Evolutionary conservation across 345 rosid genomes (phyloP), one percentile per base, ranked within the genome.

Genomic region (Aquilaria sinensis): DNA sequence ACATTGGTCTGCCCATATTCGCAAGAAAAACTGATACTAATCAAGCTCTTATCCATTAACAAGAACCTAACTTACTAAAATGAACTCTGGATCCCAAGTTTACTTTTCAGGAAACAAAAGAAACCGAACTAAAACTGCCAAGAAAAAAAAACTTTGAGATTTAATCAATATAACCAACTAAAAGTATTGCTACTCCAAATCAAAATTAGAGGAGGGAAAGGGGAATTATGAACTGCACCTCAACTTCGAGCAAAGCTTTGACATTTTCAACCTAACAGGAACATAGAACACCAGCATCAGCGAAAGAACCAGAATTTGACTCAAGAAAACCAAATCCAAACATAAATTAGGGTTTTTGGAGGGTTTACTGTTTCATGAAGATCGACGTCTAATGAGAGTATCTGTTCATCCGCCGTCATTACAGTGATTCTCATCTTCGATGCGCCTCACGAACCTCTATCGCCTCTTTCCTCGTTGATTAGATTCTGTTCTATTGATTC

Each of bases 211-310:
- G 51, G 34, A 43, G 13, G 54, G 10, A 53, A 55, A 37, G 43
- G 43, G 8, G 8, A 37, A 37, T 37, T 5, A 29, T 52, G 9
- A 14, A 8, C 48, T 50, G 73, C 67, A 94, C 99, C 97, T 90
- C 99, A 61, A 94, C 97, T 63, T 94, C 99, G 41, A 90, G 91
- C 80, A 94, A 75, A 47, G 99, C 97, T 74, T 94, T 94, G 71
- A 94, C 88, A 72, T 90, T 94, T 66, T 90, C 99, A 69, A 94
- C 93, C 97, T 90, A 65, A 63, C 47, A 31, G 23, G 53, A 53
- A 66, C 5, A 57, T 12, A 45, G 47, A 14, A 12, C 34, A 41
- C 8, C 13, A 51, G 33, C 34, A 64, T 62, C 64, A 68, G 10
- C n/a, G n/a, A 61, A 74, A 66, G 1, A 1, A 61, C 3, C 60